These are phyloP conservation scores for Saxispiralis lemnorum DNA, from an alignment of 495 filamentous ascomycete genomes.

Conservation along the genomic window DNA sequence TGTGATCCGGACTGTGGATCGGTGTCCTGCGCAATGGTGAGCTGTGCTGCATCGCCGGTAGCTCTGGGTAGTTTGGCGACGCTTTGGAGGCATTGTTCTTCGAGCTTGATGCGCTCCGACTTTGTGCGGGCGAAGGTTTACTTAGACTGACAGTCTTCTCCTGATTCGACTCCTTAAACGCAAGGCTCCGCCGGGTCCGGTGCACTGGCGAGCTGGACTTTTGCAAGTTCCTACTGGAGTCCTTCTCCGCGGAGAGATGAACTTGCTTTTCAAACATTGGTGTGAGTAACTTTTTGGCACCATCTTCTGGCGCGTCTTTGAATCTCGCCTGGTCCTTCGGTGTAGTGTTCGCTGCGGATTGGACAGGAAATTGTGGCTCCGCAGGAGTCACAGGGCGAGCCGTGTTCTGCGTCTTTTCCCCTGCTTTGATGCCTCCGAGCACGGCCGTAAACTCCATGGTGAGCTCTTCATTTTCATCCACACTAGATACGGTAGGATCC, in stretches of 20 bases:
- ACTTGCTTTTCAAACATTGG: slow-evolving; percentile 29
- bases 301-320: slow-evolving; percentile 28
- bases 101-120: not conserved
- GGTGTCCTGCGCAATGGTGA: not conserved
- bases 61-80: not conserved
- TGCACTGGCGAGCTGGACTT: slow-evolving; percentile 6
- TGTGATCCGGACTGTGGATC: not conserved
- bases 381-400: slow-evolving; percentile 24
- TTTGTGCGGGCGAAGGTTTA: no score
- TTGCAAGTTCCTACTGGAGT: not conserved
- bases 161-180: not conserved
- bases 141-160: no score
- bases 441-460: slow-evolving; percentile 70
- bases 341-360: slow-evolving; percentile 24
- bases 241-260: slow-evolving; percentile 7
- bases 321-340: slow-evolving; percentile 35
- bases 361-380: slow-evolving; percentile 28
- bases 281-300: slow-evolving; percentile 24
- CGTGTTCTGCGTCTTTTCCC: slow-evolving; percentile 3
- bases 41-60: not conserved
- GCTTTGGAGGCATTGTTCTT: not conserved
- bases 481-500: slow-evolving; percentile 11
- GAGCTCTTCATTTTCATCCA: slow-evolving; percentile 50
- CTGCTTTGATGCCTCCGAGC: slow-evolving; percentile 39
- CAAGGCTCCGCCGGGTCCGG: not conserved